Evolutionary conservation across 2,329 filamentous ascomycete genomes (phyloP).

Genomic region (Calonectria pseudoreteaudii): DNA sequence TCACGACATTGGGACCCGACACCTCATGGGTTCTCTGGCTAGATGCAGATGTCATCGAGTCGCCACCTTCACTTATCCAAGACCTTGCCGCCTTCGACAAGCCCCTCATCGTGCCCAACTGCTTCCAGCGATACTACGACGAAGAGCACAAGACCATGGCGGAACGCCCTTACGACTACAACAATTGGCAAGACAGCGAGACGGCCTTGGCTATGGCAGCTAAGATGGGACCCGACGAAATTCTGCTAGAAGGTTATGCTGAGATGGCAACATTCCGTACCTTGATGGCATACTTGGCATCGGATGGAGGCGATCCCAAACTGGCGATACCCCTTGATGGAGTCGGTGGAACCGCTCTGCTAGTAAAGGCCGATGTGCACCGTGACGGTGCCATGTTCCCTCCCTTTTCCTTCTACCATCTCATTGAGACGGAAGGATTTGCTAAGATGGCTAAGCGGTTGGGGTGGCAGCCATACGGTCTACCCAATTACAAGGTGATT

Average conservation of each 20-base stretch:
- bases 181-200: constrained; percentile 94
- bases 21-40: constrained; percentile 99
- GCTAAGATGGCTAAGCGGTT: constrained; percentile 95
- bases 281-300: constrained; percentile 87
- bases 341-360: constrained; percentile 89
- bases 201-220: constrained; percentile 80
- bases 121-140: constrained; percentile 88
- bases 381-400: constrained; percentile 99
- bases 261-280: constrained; percentile 93
- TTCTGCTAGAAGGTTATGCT: constrained; percentile 91
- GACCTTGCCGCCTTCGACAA: constrained; percentile 90
- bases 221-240: constrained; percentile 90
- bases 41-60: constrained; percentile 92
- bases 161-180: constrained; percentile 93
- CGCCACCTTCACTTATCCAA: constrained; percentile 86
- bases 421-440: constrained; percentile 98
- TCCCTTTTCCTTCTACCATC: constrained; percentile 93
- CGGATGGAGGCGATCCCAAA: constrained; percentile 66
- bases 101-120: constrained; percentile 94
- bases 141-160: constrained; percentile 74
- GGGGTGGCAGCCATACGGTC: constrained; percentile 86
- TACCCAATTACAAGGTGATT: constrained; percentile 95
- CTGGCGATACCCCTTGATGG: constrained; percentile 85
- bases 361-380: constrained; percentile 97
- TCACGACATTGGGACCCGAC: constrained; percentile 90